These are phyloP conservation scores for Paxillus involutus DNA, from an alignment of 768 basidiomycete genomes.

Conservation along the genomic window DNA sequence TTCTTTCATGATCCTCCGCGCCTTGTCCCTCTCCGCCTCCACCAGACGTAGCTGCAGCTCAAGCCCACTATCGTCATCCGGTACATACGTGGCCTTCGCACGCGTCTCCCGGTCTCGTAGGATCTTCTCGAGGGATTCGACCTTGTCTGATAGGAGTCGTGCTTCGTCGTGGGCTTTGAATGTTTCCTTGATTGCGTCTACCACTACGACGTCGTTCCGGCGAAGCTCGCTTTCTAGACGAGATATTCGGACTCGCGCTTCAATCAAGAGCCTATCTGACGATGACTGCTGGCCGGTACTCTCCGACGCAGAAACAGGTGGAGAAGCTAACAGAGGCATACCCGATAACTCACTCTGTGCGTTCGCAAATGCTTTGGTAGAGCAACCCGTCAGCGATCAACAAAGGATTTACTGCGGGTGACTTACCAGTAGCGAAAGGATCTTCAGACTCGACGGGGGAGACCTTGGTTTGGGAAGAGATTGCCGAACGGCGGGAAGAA, in stretches of 20 bases:
- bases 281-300: neutral
- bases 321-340: neutral
- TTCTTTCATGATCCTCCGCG: constrained; percentile 11
- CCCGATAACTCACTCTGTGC: constrained; percentile 4
- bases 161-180: constrained; percentile 14
- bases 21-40: constrained; percentile 21
- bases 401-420: too few species aligned
- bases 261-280: neutral
- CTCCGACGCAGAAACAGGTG: neutral
- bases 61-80: constrained; percentile 4
- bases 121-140: constrained; percentile 21
- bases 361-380: constrained; percentile 19
- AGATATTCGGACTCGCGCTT: constrained; percentile 11
- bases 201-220: constrained; percentile 9
- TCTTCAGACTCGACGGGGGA: constrained; percentile 7
- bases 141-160: constrained; percentile 21
- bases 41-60: constrained; percentile 11
- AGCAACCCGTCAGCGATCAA: neutral
- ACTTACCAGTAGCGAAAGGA: constrained; percentile 23
- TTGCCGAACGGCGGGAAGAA: constrained; percentile 10
- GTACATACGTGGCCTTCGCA: neutral
- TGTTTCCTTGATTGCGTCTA: constrained; percentile 16
- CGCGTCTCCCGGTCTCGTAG: constrained; percentile 4
- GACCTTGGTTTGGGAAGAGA: constrained; percentile 1
- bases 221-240: constrained; percentile 6